Conservation (phyloP, 352 stramenopile species). For the Phytopythium vexans region DNA sequence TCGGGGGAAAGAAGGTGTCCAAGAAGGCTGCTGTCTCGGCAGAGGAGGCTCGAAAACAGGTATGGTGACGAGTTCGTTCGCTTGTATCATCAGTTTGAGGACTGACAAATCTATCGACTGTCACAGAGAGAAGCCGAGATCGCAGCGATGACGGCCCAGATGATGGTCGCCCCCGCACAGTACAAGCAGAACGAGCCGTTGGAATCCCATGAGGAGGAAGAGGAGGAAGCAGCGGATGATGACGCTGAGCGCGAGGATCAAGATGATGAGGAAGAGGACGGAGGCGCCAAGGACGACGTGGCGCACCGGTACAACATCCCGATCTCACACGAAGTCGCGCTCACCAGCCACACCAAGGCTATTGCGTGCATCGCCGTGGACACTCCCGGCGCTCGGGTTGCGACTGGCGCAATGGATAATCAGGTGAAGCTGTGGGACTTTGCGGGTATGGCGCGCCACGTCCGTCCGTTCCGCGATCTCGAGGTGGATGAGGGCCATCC, state of each 20-base stretch:
- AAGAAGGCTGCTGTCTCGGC: background rate
- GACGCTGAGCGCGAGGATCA: background rate
- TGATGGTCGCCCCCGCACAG: slow-evolving; percentile 47
- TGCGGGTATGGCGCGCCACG: slow-evolving; percentile 76
- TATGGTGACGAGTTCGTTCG: slow-evolving; percentile 6
- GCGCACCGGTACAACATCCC: slow-evolving; percentile 65
- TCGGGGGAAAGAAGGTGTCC: slow-evolving; percentile 28
- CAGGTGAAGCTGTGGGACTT: slow-evolving; percentile 88
- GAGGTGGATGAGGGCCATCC: slow-evolving; percentile 81
- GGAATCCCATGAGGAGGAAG: background rate
- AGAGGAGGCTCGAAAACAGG: slow-evolving; percentile 34
- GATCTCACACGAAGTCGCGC: slow-evolving; percentile 62
- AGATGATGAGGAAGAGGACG: slow-evolving; percentile 33
- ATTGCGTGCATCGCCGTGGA: slow-evolving; percentile 75
- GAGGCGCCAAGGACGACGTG: slow-evolving; percentile 36
- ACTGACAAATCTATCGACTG: background rate
- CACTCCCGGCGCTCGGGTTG: slow-evolving; percentile 56
- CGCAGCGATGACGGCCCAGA: slow-evolving; percentile 65
- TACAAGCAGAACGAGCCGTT: background rate
- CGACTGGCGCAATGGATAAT: slow-evolving; percentile 82
- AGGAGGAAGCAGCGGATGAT: slow-evolving; percentile 4
- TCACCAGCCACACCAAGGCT: slow-evolving; percentile 55
- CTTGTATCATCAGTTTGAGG: background rate
- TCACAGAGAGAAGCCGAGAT: slow-evolving; percentile 61
- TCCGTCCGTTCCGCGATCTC: slow-evolving; percentile 74